Evolutionary conservation across 108 stramenopile genomes (phyloP).

Genomic region (Conticribra weissflogii): DNA sequence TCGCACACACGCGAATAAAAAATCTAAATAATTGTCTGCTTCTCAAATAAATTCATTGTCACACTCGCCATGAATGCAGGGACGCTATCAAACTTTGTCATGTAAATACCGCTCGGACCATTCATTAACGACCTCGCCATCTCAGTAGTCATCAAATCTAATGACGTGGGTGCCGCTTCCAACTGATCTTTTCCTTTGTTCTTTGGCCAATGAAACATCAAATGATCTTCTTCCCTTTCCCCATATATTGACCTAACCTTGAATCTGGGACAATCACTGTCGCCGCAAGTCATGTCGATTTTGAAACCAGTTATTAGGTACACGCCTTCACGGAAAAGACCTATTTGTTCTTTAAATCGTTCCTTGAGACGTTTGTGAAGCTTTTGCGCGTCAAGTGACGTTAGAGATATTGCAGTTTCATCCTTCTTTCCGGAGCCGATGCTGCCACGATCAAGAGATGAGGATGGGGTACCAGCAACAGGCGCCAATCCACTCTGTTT

Average conservation of each 20-base stretch:
- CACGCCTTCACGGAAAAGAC: constrained; percentile 90
- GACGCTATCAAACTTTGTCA: constrained; percentile 82
- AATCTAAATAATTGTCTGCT: constrained; percentile 78
- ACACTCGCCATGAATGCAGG: constrained; percentile 95
- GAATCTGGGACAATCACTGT: constrained; percentile 66
- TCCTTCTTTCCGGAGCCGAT: constrained; percentile 31
- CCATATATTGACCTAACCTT: constrained; percentile 93
- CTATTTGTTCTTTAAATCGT: constrained; percentile 90
- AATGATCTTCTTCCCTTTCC: constrained; percentile 87
- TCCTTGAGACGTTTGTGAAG: constrained; percentile 90
- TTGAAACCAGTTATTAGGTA: constrained; percentile 93
- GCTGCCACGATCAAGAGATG: constrained; percentile 20
- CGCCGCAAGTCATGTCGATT: constrained; percentile 87
- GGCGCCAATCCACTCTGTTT: background rate
- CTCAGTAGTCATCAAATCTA: constrained; percentile 88
- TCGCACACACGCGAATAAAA: no score
- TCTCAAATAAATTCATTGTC: constrained; percentile 87
- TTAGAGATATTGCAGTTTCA: constrained; percentile 24
- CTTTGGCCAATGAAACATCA: constrained; percentile 88
- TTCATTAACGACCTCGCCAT: constrained; percentile 74
- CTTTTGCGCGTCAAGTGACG: constrained; percentile 91
- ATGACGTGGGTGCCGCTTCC: constrained; percentile 19
- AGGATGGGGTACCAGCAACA: constrained; percentile 29
- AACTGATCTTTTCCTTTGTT: constrained; percentile 35
- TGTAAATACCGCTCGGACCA: constrained; percentile 73